Evolutionary conservation across 768 basidiomycete genomes (phyloP).

Genomic region (Termitomyces sp.): DNA sequence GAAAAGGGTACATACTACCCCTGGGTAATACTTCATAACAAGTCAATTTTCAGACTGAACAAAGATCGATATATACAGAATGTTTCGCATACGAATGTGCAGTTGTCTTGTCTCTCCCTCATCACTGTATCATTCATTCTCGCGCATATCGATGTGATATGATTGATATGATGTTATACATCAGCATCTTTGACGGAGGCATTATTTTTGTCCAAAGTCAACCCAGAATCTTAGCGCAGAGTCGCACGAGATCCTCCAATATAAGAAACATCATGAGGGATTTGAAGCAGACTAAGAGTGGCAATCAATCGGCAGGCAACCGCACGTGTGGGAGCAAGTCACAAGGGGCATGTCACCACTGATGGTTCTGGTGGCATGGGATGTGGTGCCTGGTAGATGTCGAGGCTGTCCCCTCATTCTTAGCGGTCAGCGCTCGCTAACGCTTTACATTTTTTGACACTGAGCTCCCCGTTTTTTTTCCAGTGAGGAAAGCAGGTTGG

Average conservation of each 20-base stretch:
- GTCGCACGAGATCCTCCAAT: neutral
- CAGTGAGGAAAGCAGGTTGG: slow-evolving; percentile 12
- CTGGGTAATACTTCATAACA: neutral
- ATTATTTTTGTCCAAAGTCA: neutral
- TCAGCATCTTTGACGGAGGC: neutral
- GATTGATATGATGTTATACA: neutral
- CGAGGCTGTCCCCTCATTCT: slow-evolving; percentile 10
- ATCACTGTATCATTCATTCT: neutral
- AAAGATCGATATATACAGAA: neutral
- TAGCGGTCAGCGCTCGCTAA: slow-evolving; percentile 6
- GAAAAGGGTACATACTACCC: neutral
- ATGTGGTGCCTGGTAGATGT: neutral
- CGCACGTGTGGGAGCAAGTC: neutral
- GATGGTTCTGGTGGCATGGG: neutral
- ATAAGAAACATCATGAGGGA: neutral
- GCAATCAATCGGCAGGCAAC: neutral
- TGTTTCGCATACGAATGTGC: neutral
- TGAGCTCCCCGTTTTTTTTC: slow-evolving; percentile 1
- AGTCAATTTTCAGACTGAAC: neutral
- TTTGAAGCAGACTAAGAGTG: no score
- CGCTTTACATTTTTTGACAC: neutral
- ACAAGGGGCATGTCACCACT: slow-evolving; percentile 1
- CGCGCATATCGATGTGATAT: neutral
- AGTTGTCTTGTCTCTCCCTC: neutral
- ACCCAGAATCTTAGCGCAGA: neutral